Evolutionary conservation across 1,139 yeast species (phyloP).

Genomic region (Hansenula sp.): DNA sequence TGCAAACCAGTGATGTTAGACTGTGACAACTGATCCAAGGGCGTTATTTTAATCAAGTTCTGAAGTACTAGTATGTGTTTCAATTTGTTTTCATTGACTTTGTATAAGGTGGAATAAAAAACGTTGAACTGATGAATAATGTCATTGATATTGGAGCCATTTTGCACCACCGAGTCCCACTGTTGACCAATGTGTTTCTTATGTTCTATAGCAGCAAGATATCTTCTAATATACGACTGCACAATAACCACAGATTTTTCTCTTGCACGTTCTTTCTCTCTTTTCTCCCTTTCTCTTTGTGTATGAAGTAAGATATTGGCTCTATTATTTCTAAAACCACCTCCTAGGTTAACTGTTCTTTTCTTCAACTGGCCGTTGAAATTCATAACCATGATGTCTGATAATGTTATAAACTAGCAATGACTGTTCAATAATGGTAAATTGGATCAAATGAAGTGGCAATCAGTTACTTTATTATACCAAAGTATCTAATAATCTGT

Average conservation of each 20-base stretch:
- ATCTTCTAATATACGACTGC: constrained; percentile 42
- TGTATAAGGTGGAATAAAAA: constrained; percentile 17
- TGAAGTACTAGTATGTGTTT: constrained; percentile 6
- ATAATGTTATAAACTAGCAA: too few relatives aligned
- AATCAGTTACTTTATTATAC: too few relatives aligned
- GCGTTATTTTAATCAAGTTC: too few relatives aligned
- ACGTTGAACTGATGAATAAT: constrained; percentile 23
- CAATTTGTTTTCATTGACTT: constrained; percentile 3
- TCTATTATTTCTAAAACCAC: constrained; percentile 39
- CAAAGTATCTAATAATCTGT: too few relatives aligned
- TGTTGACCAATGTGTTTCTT: constrained; percentile 14
- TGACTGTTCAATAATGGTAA: too few relatives aligned
- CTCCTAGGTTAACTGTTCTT: constrained; percentile 75
- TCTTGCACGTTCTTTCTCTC: constrained; percentile 52
- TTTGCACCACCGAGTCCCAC: constrained; percentile 6
- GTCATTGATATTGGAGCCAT: constrained; percentile 15
- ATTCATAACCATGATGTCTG: constrained; percentile 26
- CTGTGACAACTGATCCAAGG: too few relatives aligned
- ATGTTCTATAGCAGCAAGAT: constrained; percentile 26
- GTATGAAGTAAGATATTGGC: constrained; percentile 53
- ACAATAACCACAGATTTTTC: constrained; percentile 45
- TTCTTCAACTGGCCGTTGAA: constrained; percentile 62
- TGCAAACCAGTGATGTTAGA: too few relatives aligned
- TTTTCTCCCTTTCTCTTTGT: constrained; percentile 56
- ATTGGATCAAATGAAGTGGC: not conserved